Conservation (phyloP, 176 grass and related monocot genomes). For the Cymbopogon citratus region DNA sequence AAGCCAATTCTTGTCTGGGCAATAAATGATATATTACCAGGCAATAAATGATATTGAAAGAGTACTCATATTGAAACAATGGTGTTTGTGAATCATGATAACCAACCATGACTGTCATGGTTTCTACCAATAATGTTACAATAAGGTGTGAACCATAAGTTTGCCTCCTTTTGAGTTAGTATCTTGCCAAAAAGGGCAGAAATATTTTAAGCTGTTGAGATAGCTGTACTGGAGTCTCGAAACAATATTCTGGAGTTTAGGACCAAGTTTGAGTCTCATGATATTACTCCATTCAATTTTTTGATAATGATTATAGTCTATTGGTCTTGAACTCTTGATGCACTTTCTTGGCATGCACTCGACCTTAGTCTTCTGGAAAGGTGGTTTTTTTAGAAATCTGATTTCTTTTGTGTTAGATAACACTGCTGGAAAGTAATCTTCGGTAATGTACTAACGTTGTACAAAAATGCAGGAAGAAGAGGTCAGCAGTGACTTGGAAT, state of each 20-base stretch:
- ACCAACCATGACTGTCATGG: background rate
- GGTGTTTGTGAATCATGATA: background rate
- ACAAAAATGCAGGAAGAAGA: conserved; percentile 46
- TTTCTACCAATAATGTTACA: conserved; percentile 8
- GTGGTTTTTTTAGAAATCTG: background rate
- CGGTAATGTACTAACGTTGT: background rate
- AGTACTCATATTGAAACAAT: too few relatives aligned
- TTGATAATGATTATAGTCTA: background rate
- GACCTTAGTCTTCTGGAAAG: background rate
- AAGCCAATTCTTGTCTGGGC: background rate
- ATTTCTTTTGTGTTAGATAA: background rate
- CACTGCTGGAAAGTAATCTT: background rate
- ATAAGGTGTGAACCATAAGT: background rate
- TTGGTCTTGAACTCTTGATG: background rate
- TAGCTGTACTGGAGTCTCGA: background rate
- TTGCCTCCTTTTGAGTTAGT: background rate
- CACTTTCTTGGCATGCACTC: background rate
- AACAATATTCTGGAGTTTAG: background rate
- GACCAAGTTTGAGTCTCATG: background rate
- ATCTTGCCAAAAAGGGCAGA: background rate
- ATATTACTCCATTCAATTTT: background rate
- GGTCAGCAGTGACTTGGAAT: conserved; percentile 53
- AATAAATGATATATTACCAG: background rate
- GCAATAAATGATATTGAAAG: background rate
- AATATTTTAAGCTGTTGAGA: conserved; percentile 6